Evolutionary conservation across 306 rosid species (phyloP).

Genomic region (Delonix regia): DNA sequence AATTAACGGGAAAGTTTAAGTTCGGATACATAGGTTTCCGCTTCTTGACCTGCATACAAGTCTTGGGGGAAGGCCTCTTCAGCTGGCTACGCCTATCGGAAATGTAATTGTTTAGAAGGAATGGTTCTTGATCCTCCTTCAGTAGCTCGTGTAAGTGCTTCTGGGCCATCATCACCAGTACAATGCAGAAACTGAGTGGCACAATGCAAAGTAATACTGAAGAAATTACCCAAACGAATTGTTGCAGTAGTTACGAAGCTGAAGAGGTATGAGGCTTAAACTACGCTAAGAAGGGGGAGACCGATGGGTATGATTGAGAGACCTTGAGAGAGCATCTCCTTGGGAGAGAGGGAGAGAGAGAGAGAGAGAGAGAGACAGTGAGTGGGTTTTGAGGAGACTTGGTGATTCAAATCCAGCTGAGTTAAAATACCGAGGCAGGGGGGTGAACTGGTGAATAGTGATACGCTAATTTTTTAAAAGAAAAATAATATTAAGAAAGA

Average conservation of each 20-base stretch:
- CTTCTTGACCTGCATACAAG: conserved; percentile 39
- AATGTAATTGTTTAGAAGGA: conserved; percentile 59
- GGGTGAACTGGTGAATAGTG: conserved; percentile 27
- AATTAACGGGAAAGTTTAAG: conserved; percentile 33
- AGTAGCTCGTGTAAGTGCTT: conserved; percentile 59
- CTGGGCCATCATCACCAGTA: conserved; percentile 48
- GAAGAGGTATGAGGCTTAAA: conserved; percentile 39
- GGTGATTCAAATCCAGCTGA: conserved; percentile 64
- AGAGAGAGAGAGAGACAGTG: background rate
- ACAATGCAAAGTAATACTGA: background rate
- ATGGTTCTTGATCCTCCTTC: conserved; percentile 70
- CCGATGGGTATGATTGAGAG: background rate
- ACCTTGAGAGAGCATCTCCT: conserved; percentile 4
- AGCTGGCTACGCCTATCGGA: conserved; percentile 49
- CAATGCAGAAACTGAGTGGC: background rate
- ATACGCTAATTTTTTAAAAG: conserved; percentile 37
- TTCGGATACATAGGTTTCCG: conserved; percentile 39
- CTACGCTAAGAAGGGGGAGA: conserved; percentile 17
- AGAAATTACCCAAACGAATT: background rate
- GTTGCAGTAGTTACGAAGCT: background rate
- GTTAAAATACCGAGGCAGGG: conserved; percentile 58
- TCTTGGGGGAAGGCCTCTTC: conserved; percentile 40
- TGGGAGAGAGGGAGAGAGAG: conserved; percentile 1
- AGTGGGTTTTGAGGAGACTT: conserved; percentile 54
- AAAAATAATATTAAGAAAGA: background rate